Percentiles rank a stretch among this genome's conserved stretches.
phyloP scores from a whole-genome alignment of 2,329 filamentous ascomycete genomes.

The Aciculosporium take region DNA sequence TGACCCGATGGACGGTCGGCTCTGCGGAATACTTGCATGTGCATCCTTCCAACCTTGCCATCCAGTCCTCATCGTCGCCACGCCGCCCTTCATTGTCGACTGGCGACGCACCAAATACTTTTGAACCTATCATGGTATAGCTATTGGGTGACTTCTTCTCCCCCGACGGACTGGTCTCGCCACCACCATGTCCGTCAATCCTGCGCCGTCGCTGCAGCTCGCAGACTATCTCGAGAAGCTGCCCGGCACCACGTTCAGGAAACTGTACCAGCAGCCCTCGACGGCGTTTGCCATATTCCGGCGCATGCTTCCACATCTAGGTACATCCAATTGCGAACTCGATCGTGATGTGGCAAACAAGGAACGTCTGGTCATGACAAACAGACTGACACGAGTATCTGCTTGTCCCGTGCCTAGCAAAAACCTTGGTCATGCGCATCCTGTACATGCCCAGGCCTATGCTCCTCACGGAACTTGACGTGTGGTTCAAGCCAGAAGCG shows the following conservation, averaged over 20 bases:
- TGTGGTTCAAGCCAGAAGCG: constrained; percentile 61
- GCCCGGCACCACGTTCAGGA: constrained; percentile 75
- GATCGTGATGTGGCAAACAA: neutral
- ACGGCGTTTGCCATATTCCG: constrained; percentile 91
- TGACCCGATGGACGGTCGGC: too few relatives aligned
- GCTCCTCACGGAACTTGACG: constrained; percentile 64
- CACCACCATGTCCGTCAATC: constrained; percentile 31
- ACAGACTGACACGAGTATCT: neutral
- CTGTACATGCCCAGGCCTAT: constrained; percentile 80
- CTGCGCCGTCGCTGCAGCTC: constrained; percentile 39
- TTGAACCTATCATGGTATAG: constrained; percentile 9
- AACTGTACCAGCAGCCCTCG: constrained; percentile 90
- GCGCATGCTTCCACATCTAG: constrained; percentile 87
- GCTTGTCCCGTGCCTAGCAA: constrained; percentile 40
- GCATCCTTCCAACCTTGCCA: neutral
- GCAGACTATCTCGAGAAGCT: constrained; percentile 91
- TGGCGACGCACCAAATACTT: neutral
- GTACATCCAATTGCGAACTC: constrained; percentile 28
- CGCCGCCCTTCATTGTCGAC: neutral
- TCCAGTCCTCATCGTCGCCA: neutral
- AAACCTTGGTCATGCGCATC: constrained; percentile 89
- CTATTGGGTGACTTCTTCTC: neutral
- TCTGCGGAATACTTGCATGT: too few relatives aligned
- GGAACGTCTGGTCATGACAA: too few relatives aligned
- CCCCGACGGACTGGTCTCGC: constrained; percentile 14